Base-by-base conservation (phyloP, 306 rosid species). In the Quillaja saponaria region DNA sequence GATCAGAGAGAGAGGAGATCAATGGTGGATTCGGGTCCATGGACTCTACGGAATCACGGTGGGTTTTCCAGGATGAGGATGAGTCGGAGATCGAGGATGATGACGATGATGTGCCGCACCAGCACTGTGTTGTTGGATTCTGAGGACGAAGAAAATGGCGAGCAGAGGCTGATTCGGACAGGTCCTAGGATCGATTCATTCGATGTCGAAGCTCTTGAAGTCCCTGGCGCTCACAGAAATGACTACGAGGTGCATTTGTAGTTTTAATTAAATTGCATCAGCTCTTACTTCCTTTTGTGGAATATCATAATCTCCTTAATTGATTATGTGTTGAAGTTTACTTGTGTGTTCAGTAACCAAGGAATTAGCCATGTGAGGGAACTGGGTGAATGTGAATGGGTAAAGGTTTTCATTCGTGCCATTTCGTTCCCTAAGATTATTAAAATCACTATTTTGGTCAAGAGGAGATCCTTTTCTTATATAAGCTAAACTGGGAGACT, bases 171-270 rank as follows among this genome's bases (percentile, higher is more conserved):
- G 74, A 80, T 94, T 71, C 90, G 99, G 25, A 94, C 99, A 50
- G 99, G 97, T 34, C 99, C 97, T 0, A 86, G 95, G 34, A 73
- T 89, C 49, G 97, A 94, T 72, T 94, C 99, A 6, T 94, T 94
- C 67, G 99, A 94, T 63, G 99, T 89, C 12, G 99, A 94, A 70
- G 99, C 99, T 45, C 97, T 94, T 20, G 99, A 94, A 71, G 86
- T 94, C 61, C 97, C 91, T 10, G 91, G 95, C 18, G 90, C 87
- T 41, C 90, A 53, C 11, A 81, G 95, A 65, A 75, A 71, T 59
- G 95, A 87, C 33, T 85, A 74, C 31, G 99, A 94, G 90, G 94
- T 88, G 63, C 58, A 15, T 58, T 68, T 39, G 39, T 18, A 6
- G 41, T 47, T 57, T 6, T 49, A 8, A 4, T 12, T n/a, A 52